These are phyloP conservation scores for Ophiostoma himal-ulmi DNA, from an alignment of 2,329 filamentous ascomycete species.

Conservation along the genomic window DNA sequence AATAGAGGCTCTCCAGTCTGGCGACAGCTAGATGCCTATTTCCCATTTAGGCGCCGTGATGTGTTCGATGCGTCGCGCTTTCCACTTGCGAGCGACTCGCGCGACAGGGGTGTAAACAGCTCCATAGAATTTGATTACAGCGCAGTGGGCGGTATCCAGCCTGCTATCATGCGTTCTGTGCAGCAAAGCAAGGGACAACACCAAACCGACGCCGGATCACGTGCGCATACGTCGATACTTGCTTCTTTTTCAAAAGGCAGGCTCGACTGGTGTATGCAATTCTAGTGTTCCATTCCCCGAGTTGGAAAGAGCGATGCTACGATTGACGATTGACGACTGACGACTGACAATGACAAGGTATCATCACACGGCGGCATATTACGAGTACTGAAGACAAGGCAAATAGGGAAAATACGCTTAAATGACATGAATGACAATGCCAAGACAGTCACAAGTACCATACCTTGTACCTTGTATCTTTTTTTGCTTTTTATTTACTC, in stretches of 20 bases:
- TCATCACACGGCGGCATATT: not conserved
- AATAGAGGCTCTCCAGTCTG: too few species aligned
- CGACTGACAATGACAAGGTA: not conserved
- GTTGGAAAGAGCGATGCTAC: not conserved
- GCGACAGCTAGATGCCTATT: not conserved
- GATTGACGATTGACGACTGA: not conserved
- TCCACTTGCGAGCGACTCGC: not conserved
- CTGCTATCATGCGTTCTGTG: too few species aligned
- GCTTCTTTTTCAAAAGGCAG: not conserved
- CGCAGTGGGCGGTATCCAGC: not conserved
- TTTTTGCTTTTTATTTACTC: not conserved
- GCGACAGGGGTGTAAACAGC: conserved; percentile 9
- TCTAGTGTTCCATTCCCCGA: too few species aligned
- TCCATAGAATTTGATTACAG: conserved; percentile 14
- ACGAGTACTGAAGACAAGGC: not conserved
- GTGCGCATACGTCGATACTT: not conserved
- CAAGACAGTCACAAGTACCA: not conserved
- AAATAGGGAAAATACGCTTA: not conserved
- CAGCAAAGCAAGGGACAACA: conserved; percentile 4
- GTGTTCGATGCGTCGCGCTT: not conserved
- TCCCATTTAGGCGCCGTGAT: not conserved
- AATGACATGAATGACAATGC: not conserved
- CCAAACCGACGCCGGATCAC: conserved; percentile 23
- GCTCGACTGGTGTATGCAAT: not conserved
- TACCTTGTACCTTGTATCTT: not conserved